These are phyloP conservation scores for Flaveria bidentis DNA, from an alignment of 129 eudicot species.

Conservation along the genomic window DNA sequence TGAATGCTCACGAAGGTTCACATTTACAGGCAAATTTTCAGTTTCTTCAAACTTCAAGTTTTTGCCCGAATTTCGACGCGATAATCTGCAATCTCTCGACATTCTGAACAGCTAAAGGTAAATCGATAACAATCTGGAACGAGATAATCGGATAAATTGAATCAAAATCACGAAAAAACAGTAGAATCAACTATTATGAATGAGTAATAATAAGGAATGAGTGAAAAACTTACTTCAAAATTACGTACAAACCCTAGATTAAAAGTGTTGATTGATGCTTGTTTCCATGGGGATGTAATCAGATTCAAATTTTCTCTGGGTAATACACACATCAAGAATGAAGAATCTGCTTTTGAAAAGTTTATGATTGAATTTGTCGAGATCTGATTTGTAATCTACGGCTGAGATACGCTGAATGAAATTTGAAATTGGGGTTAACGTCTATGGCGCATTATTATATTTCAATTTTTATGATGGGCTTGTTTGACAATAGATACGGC, in stretches of 20 bases:
- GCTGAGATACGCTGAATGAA: conserved; percentile 33
- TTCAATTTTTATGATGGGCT: conserved; percentile 27
- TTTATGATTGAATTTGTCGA: conserved; percentile 26
- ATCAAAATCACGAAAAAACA: conserved; percentile 8
- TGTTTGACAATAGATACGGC: neutral
- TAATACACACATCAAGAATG: neutral
- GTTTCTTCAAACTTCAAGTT: conserved; percentile 51
- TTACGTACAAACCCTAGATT: conserved; percentile 34
- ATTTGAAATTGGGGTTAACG: conserved; percentile 37
- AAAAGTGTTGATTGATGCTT: conserved; percentile 27
- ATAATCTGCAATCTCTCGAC: conserved; percentile 59
- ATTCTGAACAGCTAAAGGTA: conserved; percentile 31
- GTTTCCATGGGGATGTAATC: neutral
- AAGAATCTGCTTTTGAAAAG: conserved; percentile 19
- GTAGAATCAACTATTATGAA: neutral
- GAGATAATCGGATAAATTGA: neutral
- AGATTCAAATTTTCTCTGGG: neutral
- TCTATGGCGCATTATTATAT: conserved; percentile 30
- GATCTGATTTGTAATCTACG: conserved; percentile 34
- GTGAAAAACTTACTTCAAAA: neutral
- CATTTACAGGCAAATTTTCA: conserved; percentile 65
- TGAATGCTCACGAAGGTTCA: conserved; percentile 29
- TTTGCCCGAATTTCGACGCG: conserved; percentile 59
- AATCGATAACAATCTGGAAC: conserved; percentile 16
- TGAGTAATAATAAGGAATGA: neutral